Conservation (phyloP, 2,329 filamentous ascomycete genomes). For the Trichoderma sp. region DNA sequence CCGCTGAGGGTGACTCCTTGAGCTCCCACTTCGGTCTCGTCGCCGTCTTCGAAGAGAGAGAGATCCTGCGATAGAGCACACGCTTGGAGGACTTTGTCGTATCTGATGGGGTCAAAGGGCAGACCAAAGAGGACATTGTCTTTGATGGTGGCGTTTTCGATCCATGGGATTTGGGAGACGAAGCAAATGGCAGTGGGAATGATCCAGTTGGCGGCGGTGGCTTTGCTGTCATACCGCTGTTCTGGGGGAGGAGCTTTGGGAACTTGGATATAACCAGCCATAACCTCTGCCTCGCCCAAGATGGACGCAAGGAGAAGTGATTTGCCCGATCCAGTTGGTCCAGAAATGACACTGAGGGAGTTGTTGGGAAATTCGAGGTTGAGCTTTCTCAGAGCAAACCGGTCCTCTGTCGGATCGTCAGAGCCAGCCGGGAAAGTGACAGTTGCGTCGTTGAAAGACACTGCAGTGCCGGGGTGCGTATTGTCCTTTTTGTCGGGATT, state of each 20-base stretch:
- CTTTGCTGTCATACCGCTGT: not conserved
- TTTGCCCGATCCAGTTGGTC: conserved; percentile 28
- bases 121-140: conserved; percentile 74
- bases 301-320: conserved; percentile 24
- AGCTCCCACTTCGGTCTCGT: conserved; percentile 61
- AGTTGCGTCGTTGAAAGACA: conserved; percentile 5
- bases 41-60: conserved; percentile 68
- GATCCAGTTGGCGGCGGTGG: conserved; percentile 11
- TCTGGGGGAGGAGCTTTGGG: conserved; percentile 11
- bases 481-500: conserved; percentile 13
- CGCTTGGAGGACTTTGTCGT: conserved; percentile 66
- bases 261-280: conserved; percentile 24
- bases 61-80: conserved; percentile 73
- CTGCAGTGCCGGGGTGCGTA: not conserved
- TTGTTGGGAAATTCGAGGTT: conserved; percentile 22
- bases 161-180: conserved; percentile 70
- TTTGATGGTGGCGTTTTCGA: conserved; percentile 72
- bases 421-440: conserved; percentile 1
- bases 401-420: not conserved
- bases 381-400: conserved; percentile 19
- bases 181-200: conserved; percentile 10
- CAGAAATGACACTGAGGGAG: conserved; percentile 26
- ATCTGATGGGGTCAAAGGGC: conserved; percentile 64
- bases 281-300: conserved; percentile 21
- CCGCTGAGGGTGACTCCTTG: conserved; percentile 30